Evolutionary conservation across 176 grass and related monocot species (phyloP), one percentile per base, ranked within the genome.

Genomic region (Oryza meridionalis): DNA sequence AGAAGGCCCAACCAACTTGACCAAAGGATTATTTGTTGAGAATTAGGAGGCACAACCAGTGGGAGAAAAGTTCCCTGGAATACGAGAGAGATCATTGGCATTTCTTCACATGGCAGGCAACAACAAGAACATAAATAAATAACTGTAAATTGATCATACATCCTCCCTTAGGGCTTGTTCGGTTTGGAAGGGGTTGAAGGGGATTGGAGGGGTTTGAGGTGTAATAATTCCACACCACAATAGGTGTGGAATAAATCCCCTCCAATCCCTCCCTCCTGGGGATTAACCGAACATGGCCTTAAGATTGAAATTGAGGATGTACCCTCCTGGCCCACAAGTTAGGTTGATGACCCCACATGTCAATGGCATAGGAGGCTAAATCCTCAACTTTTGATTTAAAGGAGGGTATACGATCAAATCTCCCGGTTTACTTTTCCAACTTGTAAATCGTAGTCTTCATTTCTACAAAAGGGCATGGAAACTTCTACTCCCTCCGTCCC

Each of bases 41-140:
- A 81, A 89, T 72, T 92, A 74, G 97, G 88, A 85, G 97, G 91
- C 84, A 99, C 90, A 68, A 99, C 90, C 75, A 99, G 69, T 70
- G 91, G 89, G 86, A 99, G 97, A 83, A 95, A 93, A 82, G 91
- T 90, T 94, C 93, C 96, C 91, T 96, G 89, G 14, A 88, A 77
- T 59, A 77, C 42, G 86, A 83, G 21, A 38, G 8, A 47, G 19
- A n/a, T 47, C 61, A 4, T 70, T 27, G 4, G 16, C 38, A 84
- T 80, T 64, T 70, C 81, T 47, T 85, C 21, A 33, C 51, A 88
- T 75, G 64, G 55, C 13, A 40, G 15, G 35, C 35, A 37, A 79
- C 47, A 69, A 61, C 44, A 76, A 27, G 11, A 42, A 86, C 47
- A 78, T 69, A 79, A 80, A 74, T 45, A 61, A 67, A 75, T 69